These are phyloP conservation scores for Cercospora brassicicola DNA, from an alignment of 2,329 filamentous ascomycete species.

Conservation along the genomic window DNA sequence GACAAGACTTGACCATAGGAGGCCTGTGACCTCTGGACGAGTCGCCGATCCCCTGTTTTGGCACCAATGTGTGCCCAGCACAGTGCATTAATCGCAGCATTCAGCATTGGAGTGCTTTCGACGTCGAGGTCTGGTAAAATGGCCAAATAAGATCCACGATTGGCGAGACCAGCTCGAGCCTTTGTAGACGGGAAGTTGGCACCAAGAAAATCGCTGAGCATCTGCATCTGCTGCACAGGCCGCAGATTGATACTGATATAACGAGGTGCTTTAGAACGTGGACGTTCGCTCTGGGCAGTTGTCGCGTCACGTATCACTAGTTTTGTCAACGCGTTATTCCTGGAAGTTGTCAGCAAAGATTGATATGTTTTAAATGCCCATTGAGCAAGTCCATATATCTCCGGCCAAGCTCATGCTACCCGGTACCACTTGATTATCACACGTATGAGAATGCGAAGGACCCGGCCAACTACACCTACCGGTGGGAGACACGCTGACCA, in stretches of 20 bases:
- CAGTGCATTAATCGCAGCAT: slow-evolving; percentile 13
- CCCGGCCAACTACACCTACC: neutral
- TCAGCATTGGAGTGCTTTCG: slow-evolving; percentile 8
- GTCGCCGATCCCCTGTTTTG: slow-evolving; percentile 12
- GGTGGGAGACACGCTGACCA: neutral
- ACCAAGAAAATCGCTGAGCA: slow-evolving; percentile 14
- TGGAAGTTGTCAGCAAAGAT: neutral
- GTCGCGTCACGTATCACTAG: neutral
- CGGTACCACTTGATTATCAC: neutral
- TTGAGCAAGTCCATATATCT: neutral
- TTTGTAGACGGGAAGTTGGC: slow-evolving; percentile 14
- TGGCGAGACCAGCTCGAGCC: slow-evolving; percentile 15
- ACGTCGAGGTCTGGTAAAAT: slow-evolving; percentile 17
- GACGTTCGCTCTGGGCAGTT: neutral
- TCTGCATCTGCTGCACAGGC: slow-evolving; percentile 16
- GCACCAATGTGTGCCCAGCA: slow-evolving; percentile 17
- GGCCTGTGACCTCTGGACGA: slow-evolving; percentile 10
- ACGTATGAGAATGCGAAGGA: neutral
- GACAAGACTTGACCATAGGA: slow-evolving; percentile 15
- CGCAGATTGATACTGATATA: slow-evolving; percentile 8
- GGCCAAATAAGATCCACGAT: slow-evolving; percentile 15
- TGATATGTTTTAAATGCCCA: neutral
- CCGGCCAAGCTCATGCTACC: neutral
- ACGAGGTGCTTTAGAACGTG: neutral
- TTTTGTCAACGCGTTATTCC: neutral